These are phyloP conservation scores for Castanea crenata DNA, from an alignment of 306 rosid species.

Conservation along the genomic window DNA sequence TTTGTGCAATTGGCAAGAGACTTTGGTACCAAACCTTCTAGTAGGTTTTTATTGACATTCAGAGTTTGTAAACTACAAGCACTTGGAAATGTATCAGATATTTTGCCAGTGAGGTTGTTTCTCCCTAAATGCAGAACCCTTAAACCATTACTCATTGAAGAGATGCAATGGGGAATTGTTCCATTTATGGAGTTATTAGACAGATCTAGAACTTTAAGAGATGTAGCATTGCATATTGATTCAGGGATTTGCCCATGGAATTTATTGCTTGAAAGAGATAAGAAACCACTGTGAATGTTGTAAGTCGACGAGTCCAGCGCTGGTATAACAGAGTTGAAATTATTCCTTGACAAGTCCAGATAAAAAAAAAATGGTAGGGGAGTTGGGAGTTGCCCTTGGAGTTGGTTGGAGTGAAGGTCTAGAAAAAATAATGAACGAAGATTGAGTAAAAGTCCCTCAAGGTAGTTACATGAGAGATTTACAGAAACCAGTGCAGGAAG, in stretches of 20 bases:
- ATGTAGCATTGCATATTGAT: conserved; percentile 22
- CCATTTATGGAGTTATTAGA: conserved; percentile 32
- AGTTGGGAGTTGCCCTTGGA: neutral
- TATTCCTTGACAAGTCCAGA: conserved; percentile 20
- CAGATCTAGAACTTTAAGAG: conserved; percentile 29
- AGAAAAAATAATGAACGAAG: neutral
- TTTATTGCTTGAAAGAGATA: conserved; percentile 33
- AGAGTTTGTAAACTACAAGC: conserved; percentile 16
- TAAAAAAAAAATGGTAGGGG: rapidly evolving
- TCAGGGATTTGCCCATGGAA: neutral
- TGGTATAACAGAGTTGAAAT: conserved; percentile 14
- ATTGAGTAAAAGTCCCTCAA: neutral
- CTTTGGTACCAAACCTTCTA: conserved; percentile 23
- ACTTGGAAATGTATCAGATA: neutral
- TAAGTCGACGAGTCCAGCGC: neutral
- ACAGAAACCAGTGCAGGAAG: rapidly evolving
- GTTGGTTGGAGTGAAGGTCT: conserved; percentile 27
- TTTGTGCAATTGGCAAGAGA: conserved; percentile 17
- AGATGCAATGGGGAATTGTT: conserved; percentile 18
- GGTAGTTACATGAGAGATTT: neutral
- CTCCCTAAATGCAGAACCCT: conserved; percentile 21
- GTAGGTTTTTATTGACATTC: conserved; percentile 17
- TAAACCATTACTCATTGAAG: neutral
- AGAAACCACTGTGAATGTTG: rapidly evolving
- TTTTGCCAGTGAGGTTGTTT: neutral